These are phyloP conservation scores for Westerdykella ornata DNA, from an alignment of 2,329 filamentous ascomycete genomes.

Conservation along the genomic window DNA sequence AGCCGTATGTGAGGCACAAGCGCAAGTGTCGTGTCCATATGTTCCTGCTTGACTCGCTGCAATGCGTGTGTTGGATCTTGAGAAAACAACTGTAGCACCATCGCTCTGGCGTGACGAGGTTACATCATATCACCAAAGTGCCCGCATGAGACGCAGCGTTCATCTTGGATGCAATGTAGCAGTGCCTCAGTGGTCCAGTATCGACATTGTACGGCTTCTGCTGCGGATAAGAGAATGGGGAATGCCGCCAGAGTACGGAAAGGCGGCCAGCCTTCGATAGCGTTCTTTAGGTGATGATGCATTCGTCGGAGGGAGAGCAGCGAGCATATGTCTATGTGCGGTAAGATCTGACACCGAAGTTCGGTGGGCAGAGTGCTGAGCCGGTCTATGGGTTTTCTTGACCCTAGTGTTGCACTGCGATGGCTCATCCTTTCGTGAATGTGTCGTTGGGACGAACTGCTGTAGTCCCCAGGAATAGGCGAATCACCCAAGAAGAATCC, in stretches of 20 bases:
- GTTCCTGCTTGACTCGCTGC: not conserved
- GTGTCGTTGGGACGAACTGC: not conserved
- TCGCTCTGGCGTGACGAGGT: conserved; percentile 1
- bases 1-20: no score
- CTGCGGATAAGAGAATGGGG: not conserved
- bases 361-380: conserved; percentile 1
- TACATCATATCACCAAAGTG: conserved; percentile 1
- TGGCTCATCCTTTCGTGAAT: not conserved
- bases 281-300: not conserved
- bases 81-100: conserved; percentile 1
- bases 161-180: not conserved
- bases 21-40: no score
- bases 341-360: not conserved
- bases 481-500: conserved; percentile 1
- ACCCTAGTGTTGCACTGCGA: no score
- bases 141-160: not conserved
- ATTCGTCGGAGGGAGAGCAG: not conserved
- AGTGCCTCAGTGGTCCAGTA: not conserved
- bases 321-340: not conserved
- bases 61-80: not conserved
- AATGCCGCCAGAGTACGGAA: not conserved
- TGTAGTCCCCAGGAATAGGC: not conserved
- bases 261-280: not conserved
- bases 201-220: not conserved
- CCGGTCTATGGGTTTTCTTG: not conserved